phyloP scores from a whole-genome alignment of 768 basidiomycete genomes.

The Dioszegia aurantiaca region DNA sequence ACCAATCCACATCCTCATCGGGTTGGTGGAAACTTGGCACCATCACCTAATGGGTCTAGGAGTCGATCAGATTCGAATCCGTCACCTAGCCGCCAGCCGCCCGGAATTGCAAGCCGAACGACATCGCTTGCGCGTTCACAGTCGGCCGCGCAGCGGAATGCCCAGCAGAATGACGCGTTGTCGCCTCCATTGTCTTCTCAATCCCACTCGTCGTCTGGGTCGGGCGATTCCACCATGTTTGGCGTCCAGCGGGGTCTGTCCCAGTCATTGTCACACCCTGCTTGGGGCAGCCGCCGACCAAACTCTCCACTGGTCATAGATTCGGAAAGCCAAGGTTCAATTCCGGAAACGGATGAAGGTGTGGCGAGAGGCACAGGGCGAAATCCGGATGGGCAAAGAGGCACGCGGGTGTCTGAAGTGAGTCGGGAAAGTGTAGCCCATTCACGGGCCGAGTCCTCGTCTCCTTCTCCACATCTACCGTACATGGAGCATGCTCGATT shows the following conservation, averaged over 20 bases:
- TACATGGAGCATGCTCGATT: background rate
- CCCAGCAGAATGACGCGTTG: background rate
- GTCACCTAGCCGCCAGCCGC: slow-evolving; percentile 10
- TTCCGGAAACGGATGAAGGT: slow-evolving; percentile 21
- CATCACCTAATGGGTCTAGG: slow-evolving; percentile 5
- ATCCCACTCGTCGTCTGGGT: background rate
- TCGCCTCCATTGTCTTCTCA: slow-evolving; percentile 4
- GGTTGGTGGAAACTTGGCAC: background rate
- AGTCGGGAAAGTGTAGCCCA: slow-evolving; percentile 23
- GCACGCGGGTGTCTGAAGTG: slow-evolving; percentile 10
- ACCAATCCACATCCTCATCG: slow-evolving; percentile 15
- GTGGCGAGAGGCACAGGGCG: slow-evolving; percentile 13
- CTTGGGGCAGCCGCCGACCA: background rate
- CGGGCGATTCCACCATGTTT: background rate
- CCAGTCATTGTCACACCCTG: background rate
- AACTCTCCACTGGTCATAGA: slow-evolving; percentile 16
- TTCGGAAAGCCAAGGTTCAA: slow-evolving; percentile 15
- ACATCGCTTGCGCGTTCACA: slow-evolving; percentile 28
- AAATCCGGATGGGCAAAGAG: slow-evolving; percentile 21
- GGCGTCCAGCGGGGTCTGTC: background rate
- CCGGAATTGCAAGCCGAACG: slow-evolving; percentile 3
- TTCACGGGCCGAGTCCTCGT: slow-evolving; percentile 20
- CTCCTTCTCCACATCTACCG: background rate
- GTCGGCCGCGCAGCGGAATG: slow-evolving; percentile 22
- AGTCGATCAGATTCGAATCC: slow-evolving; percentile 25